Percentiles rank a stretch among this genome's conserved stretches.
Evolutionary conservation across 2,329 filamentous ascomycete genomes (phyloP).

Genomic region (Phialophora macrospora): DNA sequence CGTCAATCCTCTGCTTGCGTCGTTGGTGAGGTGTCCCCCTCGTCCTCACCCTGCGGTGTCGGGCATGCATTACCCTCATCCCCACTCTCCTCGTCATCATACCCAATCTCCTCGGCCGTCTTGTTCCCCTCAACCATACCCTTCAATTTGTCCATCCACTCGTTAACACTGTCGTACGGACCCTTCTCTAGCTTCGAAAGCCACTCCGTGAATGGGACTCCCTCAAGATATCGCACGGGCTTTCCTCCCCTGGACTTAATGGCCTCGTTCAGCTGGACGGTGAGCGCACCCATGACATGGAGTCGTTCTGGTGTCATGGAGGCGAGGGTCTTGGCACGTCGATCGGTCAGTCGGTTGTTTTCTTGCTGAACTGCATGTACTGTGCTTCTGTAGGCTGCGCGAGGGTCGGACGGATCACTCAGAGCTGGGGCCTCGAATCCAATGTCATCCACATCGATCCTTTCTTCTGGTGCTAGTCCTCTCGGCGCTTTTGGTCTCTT

Average conservation of each 20-base stretch:
- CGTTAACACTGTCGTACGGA: not conserved
- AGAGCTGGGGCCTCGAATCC: not conserved
- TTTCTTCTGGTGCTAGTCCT: not conserved
- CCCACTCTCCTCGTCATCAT: slow-evolving; percentile 31
- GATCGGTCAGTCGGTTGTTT: not conserved
- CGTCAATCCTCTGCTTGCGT: not conserved
- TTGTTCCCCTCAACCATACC: slow-evolving; percentile 13
- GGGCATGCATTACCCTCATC: slow-evolving; percentile 13
- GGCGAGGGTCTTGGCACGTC: not conserved
- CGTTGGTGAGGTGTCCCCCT: not conserved
- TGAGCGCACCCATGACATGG: slow-evolving; percentile 5
- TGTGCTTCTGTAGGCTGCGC: not conserved
- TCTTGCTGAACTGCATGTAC: not conserved
- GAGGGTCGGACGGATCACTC: not conserved
- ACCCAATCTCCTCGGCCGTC: slow-evolving; percentile 16
- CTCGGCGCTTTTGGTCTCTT: not conserved
- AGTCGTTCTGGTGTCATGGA: not conserved
- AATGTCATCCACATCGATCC: not conserved
- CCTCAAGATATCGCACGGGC: slow-evolving; percentile 18
- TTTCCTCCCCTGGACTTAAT: slow-evolving; percentile 16
- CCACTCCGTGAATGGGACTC: slow-evolving; percentile 17
- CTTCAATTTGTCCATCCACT: slow-evolving; percentile 16
- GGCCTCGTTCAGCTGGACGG: slow-evolving; percentile 2
- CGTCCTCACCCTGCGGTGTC: slow-evolving; percentile 23
- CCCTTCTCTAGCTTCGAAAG: slow-evolving; percentile 4